Percentiles rank a stretch among this genome's conserved stretches.
These are phyloP conservation scores for Globisporangium orthogonon DNA, from an alignment of 352 stramenopile species.

Conservation along the genomic window DNA sequence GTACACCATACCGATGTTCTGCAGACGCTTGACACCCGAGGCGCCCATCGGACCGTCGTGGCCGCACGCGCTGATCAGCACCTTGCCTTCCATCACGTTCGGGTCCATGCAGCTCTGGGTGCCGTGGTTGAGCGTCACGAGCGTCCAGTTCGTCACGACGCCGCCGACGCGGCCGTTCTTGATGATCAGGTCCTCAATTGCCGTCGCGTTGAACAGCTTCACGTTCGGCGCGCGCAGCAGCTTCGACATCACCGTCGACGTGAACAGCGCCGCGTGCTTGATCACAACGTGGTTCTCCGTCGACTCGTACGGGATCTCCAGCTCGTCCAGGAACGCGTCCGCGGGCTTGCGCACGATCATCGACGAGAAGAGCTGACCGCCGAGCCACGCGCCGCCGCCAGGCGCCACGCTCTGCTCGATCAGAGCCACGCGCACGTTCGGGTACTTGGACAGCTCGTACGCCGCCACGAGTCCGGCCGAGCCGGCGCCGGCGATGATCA, in stretches of 20 bases:
- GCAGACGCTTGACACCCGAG: conserved; percentile 55
- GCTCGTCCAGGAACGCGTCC: conserved; percentile 51
- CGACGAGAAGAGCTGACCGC: conserved; percentile 56
- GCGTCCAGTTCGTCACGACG: conserved; percentile 65
- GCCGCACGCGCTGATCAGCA: conserved; percentile 52
- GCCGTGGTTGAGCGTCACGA: conserved; percentile 60
- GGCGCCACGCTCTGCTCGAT: conserved; percentile 59
- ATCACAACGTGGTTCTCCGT: conserved; percentile 65
- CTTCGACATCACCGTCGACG: conserved; percentile 61
- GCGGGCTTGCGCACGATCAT: conserved; percentile 69
- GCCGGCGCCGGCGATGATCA: conserved; percentile 59
- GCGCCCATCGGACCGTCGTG: conserved; percentile 61
- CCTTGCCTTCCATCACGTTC: conserved; percentile 67
- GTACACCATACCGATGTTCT: conserved; percentile 61
- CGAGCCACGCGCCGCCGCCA: conserved; percentile 50
- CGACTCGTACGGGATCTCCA: conserved; percentile 59
- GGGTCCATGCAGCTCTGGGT: conserved; percentile 72
- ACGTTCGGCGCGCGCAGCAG: conserved; percentile 47
- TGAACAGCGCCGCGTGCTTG: conserved; percentile 60
- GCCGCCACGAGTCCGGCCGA: conserved; percentile 48
- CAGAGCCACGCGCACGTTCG: conserved; percentile 44
- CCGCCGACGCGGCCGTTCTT: conserved; percentile 53
- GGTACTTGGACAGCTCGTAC: conserved; percentile 61
- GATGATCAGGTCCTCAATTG: conserved; percentile 62
- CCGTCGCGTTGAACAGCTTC: conserved; percentile 70